Evolutionary conservation across 2,329 filamentous ascomycete genomes (phyloP), one percentile per base, ranked within the genome.

Genomic region (Sclerotinia subarctica): DNA sequence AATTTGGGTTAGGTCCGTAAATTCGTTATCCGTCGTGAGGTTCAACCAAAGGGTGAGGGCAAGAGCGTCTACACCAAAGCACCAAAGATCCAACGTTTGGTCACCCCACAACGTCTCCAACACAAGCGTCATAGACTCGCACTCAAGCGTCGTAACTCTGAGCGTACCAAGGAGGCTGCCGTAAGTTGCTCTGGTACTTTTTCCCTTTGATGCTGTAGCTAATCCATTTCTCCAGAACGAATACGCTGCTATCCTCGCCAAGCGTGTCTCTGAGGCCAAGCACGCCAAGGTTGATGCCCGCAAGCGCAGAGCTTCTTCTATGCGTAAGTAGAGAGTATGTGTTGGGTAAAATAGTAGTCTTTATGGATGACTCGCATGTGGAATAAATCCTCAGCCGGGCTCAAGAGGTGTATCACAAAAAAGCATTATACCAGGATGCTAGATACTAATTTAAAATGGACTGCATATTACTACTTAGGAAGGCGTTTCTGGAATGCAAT

Each of bases 11-110:
- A 94, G 91, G 91, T 95, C 85, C 94, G 95, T 88, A 97, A 98
- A 88, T 99, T 97, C 86, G 95, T 99, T 84, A 98, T 99, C 80
- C 95, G 95, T 82, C 95, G 95, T 83, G 95, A 98, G 84, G 90
- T 99, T 79, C 89, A 93, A 86, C 92, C 93, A 81, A 96, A 96
- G 91, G 91, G 90, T 81, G 95, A 98, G 88, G 94, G 93, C 85
- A 96, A 95, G 86, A 91, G 92, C 86, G 85, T 94, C 78, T 98
- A 98, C 90, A 97, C 94, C 91, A 99, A 99, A 92, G 95, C 95
- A 79, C 95, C 95, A 83, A 96, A 94, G 89, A 99, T 99, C 86
- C 95, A 99, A 90, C 93, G 95, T 82, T 93, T 99, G 79, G 93
- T 99, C 79, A 99, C 95, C 80, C 95, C 95, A 82, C 95, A 98